Base-by-base conservation (phyloP, 2,329 filamentous ascomycete genomes). In the Aureobasidium sp. region DNA sequence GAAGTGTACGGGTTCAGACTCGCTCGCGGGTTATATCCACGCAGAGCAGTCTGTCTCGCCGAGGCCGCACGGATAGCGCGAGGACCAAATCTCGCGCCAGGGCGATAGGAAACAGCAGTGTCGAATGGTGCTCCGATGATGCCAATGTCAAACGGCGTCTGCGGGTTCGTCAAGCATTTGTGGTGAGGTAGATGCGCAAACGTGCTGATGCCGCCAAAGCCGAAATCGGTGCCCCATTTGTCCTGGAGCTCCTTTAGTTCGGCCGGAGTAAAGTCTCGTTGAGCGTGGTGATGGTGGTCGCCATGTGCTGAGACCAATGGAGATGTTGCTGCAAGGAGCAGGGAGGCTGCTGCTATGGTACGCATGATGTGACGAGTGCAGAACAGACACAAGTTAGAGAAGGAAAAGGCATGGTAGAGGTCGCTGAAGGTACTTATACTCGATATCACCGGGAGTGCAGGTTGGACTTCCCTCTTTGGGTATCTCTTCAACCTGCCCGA, bases 11-110 rank as follows among this genome's bases (percentile, higher is more conserved):
- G 91, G 74, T 96, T 97, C 67, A 96, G 82, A 42, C 82, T 82
- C 1, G 90, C 91, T 25, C 91, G 86, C 2, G 88, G 84, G 75
- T 96, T 96, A 82, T 89, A 91, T 70, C 88, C 88, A 45, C 90
- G 84, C 15, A 68, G 48, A 2, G 86, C 82, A 15, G 88, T 90
- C 76, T 96, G 91, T 22, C 91, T 86, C 8, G 87, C 82, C 36
- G 90, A 93, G 44, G 90, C 91, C 42, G 89, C 87, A 62, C 92
- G 87, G 70, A 97, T 96, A 45, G 90, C 90, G 48, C 90, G 85
- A 37, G 92, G 92, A 0, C 92, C 92, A 71, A 96, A 96, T 9
- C 92, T 85, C 45, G 79, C 79, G 36, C 76, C 76, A 22, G 76
- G 76, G 29, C 76, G 67, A 63, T 81, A 81, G 57, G 73, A 75